Percentiles rank a stretch among this genome's conserved stretches.
Conservation (phyloP, 345 rosid species). For the Nephelium lappaceum region DNA sequence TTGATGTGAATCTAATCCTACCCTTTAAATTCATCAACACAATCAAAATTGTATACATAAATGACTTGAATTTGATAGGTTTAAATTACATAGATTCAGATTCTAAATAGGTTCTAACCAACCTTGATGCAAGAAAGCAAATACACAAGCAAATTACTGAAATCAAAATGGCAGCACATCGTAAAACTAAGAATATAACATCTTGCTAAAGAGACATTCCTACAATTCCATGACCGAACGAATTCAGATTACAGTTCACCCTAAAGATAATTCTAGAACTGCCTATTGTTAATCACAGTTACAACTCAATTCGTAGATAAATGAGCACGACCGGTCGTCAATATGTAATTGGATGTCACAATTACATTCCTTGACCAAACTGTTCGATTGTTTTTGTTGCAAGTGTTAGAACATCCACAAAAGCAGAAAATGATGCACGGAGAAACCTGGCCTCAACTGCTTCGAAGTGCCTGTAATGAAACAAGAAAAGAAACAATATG, state of each 20-base stretch:
- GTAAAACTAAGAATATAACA: neutral
- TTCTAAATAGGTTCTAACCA: neutral
- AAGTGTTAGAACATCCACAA: conserved; percentile 71
- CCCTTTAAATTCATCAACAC: too few species aligned
- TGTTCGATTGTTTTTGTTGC: conserved; percentile 84
- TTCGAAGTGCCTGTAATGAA: conserved; percentile 62
- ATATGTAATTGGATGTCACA: conserved; percentile 17
- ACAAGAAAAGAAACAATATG: neutral
- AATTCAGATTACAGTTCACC: neutral
- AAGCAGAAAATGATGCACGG: conserved; percentile 89
- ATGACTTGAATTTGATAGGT: neutral
- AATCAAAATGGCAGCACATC: neutral
- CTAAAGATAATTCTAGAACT: neutral
- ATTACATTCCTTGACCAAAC: conserved; percentile 49
- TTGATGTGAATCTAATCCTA: neutral
- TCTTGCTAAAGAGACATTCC: neutral
- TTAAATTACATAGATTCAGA: neutral
- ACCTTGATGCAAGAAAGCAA: neutral
- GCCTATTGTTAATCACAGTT: neutral
- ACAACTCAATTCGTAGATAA: neutral
- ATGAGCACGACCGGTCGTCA: neutral
- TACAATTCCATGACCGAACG: neutral
- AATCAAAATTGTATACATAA: neutral
- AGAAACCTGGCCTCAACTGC: conserved; percentile 93
- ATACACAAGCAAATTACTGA: neutral